phyloP scores from a whole-genome alignment of 2,329 filamentous ascomycete species.

The Calonectria hawksworthii region DNA sequence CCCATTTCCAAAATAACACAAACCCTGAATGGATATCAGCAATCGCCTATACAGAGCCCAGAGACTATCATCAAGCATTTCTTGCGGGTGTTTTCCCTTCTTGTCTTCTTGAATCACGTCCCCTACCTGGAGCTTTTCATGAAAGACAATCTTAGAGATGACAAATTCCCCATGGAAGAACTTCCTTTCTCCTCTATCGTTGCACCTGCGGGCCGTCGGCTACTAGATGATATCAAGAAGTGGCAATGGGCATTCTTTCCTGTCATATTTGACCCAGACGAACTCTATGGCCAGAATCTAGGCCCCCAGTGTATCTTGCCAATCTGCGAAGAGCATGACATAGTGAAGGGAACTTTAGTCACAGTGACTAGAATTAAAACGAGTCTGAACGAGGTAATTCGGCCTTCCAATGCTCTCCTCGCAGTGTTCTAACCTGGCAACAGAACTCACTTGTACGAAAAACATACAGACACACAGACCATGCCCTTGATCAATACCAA shows the following conservation, averaged over 20 bases:
- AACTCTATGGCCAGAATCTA: not conserved
- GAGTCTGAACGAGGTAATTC: not conserved
- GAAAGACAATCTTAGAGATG: not conserved
- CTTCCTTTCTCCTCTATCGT: not conserved
- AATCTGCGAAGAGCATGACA: not conserved
- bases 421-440: not conserved
- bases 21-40: not conserved
- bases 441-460: not conserved
- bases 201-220: not conserved
- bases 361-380: not conserved
- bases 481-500: not conserved
- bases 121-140: not conserved
- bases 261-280: not conserved
- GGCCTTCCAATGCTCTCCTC: not conserved
- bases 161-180: not conserved
- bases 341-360: not conserved
- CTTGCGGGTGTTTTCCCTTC: not conserved
- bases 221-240: not conserved
- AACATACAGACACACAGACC: not conserved
- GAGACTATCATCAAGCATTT: not conserved
- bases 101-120: not conserved
- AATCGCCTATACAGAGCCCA: not conserved
- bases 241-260: not conserved
- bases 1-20: not conserved
- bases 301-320: not conserved